Percentiles rank a stretch among this genome's conserved stretches.
Conservation (phyloP, 2,329 filamentous ascomycete species). For the Colletotrichum eremochloae region DNA sequence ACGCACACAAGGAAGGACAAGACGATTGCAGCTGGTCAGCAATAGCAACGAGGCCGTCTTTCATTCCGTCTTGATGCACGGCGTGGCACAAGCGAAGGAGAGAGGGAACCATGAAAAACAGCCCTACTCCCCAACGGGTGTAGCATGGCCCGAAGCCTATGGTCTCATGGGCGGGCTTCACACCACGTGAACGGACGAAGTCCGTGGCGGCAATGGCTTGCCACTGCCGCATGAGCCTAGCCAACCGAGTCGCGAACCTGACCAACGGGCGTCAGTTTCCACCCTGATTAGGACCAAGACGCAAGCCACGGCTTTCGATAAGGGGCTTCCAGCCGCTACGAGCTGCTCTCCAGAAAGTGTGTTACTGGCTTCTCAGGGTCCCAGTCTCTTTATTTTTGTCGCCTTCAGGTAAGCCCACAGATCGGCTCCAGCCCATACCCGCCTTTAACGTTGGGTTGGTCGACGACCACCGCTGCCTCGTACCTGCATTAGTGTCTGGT, state of each 20-base stretch:
- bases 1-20: neutral
- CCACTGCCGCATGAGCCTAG: constrained; percentile 22
- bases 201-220: constrained; percentile 29
- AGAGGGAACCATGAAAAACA: constrained; percentile 3
- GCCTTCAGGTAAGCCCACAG: neutral
- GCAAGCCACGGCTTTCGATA: constrained; percentile 30
- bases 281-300: constrained; percentile 4
- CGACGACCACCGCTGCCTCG: constrained; percentile 18
- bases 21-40: neutral
- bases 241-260: constrained; percentile 10
- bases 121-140: constrained; percentile 15
- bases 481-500: constrained; percentile 37
- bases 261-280: constrained; percentile 4
- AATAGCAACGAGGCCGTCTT: neutral
- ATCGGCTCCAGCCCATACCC: constrained; percentile 4
- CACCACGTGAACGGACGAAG: constrained; percentile 29
- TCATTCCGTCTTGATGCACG: neutral
- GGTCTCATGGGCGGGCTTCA: constrained; percentile 33
- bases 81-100: neutral
- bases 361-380: neutral
- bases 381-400: constrained; percentile 34
- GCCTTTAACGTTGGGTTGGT: constrained; percentile 13
- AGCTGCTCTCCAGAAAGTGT: constrained; percentile 13
- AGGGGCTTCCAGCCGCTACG: constrained; percentile 18
- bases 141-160: constrained; percentile 19